Percentiles rank a stretch among this genome's conserved stretches.
phyloP scores from a whole-genome alignment of 805 yeast genomes.

The Lipomyces starkeyi region DNA sequence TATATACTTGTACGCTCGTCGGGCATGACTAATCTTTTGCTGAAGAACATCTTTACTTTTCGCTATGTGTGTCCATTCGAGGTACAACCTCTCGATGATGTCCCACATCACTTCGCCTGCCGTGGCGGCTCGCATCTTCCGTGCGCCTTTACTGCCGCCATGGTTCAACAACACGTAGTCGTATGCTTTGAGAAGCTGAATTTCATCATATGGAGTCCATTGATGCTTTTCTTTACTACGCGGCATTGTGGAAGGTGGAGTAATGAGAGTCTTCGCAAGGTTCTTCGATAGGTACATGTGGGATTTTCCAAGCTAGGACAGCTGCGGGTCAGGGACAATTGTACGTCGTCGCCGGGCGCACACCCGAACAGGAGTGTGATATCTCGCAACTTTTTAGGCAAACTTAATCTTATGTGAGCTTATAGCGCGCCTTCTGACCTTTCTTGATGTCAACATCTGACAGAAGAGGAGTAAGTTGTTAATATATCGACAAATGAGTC shows the following conservation, averaged over 20 bases:
- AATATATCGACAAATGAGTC: neutral
- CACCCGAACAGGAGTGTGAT: too few relatives aligned
- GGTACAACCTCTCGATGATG: neutral
- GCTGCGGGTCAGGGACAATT: neutral
- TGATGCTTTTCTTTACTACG: neutral
- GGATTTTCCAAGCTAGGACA: too few relatives aligned
- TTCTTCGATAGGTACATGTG: too few relatives aligned
- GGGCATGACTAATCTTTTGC: neutral
- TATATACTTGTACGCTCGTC: neutral
- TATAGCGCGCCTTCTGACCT: neutral
- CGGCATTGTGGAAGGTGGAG: neutral
- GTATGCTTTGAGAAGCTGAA: neutral
- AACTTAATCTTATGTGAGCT: too few relatives aligned
- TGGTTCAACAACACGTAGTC: neutral
- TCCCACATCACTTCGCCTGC: neutral
- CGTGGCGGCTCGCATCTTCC: neutral
- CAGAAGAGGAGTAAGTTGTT: too few relatives aligned
- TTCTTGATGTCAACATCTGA: neutral
- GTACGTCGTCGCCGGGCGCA: too few relatives aligned
- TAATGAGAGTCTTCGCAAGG: neutral
- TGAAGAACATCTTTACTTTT: neutral
- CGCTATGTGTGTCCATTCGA: neutral
- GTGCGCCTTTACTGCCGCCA: neutral
- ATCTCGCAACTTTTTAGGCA: too few relatives aligned
- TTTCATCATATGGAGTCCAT: neutral